Percentiles rank a stretch among this genome's conserved stretches.
phyloP scores from a whole-genome alignment of 495 filamentous ascomycete species.

The Annulohypoxylon maeteangense region DNA sequence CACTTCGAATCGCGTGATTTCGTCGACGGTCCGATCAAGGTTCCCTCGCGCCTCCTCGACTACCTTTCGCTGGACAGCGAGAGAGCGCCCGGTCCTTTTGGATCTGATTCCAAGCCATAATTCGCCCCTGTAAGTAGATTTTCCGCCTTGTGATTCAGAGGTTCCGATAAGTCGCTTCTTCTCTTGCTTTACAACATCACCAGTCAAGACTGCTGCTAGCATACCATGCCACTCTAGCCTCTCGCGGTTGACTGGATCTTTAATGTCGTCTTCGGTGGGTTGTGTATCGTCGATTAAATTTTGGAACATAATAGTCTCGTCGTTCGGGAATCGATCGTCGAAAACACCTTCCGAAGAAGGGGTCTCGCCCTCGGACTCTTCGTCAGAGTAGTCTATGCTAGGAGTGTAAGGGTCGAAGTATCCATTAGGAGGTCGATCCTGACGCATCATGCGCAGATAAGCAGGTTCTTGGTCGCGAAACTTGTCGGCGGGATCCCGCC shows the following conservation, averaged over 20 bases:
- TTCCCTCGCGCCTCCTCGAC: conserved; percentile 80
- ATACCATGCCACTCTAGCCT: conserved; percentile 98
- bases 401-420: conserved; percentile 80
- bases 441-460: conserved; percentile 60
- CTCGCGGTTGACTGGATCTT: conserved; percentile 88
- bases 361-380: conserved; percentile 85
- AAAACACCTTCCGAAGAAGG: conserved; percentile 85
- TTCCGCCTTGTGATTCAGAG: conserved; percentile 75
- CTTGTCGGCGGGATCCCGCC: conserved; percentile 80
- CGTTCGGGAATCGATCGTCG: conserved; percentile 82
- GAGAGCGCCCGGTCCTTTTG: conserved; percentile 80
- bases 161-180: conserved; percentile 93
- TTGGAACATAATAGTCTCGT: conserved; percentile 88
- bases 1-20: conserved; percentile 91
- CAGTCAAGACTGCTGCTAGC: conserved; percentile 93
- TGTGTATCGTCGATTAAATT: conserved; percentile 86
- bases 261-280: conserved; percentile 87
- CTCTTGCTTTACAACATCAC: conserved; percentile 97
- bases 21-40: conserved; percentile 78
- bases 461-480: conserved; percentile 62
- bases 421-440: conserved; percentile 71
- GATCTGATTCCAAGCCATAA: conserved; percentile 91
- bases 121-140: conserved; percentile 78
- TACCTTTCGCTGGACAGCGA: conserved; percentile 82
- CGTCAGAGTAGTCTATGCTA: conserved; percentile 74